Conservation (phyloP, 1,284 basidiomycete genomes). For the Lentinus polychrous region DNA sequence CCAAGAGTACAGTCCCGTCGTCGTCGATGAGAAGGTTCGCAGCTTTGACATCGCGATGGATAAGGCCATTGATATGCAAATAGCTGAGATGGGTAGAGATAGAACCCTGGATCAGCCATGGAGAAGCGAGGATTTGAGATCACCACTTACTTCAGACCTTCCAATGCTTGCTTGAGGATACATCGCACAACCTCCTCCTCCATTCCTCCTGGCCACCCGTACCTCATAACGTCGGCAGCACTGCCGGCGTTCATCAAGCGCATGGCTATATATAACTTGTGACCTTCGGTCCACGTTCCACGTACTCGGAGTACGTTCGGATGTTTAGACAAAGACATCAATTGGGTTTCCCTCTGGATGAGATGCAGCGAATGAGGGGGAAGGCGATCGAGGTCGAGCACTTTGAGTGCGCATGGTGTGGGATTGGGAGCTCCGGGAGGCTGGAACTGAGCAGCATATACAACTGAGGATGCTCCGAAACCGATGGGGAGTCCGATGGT, state of each 20-base stretch:
- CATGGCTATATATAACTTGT: slow-evolving; percentile 80
- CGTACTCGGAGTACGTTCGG: slow-evolving; percentile 87
- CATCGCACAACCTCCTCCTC: slow-evolving; percentile 82
- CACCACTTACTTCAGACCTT: slow-evolving; percentile 68
- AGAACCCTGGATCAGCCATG: neutral
- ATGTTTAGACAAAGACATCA: slow-evolving; percentile 92
- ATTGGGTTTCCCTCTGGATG: slow-evolving; percentile 78
- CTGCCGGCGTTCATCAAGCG: slow-evolving; percentile 87
- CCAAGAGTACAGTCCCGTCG: slow-evolving; percentile 82
- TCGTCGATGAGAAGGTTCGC: slow-evolving; percentile 86
- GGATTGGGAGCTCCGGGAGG: slow-evolving; percentile 30
- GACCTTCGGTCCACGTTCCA: slow-evolving; percentile 81
- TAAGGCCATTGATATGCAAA: slow-evolving; percentile 83
- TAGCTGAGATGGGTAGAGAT: slow-evolving; percentile 40
- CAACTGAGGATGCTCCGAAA: slow-evolving; percentile 83
- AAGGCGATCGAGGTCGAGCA: slow-evolving; percentile 79
- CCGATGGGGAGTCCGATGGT: slow-evolving; percentile 69
- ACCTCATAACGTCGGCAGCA: slow-evolving; percentile 81
- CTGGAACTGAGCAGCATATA: slow-evolving; percentile 69
- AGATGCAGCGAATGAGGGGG: slow-evolving; percentile 61
- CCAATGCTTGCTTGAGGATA: slow-evolving; percentile 75
- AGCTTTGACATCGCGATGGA: slow-evolving; percentile 86
- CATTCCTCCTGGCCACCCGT: slow-evolving; percentile 80
- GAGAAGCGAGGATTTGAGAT: slow-evolving; percentile 2
- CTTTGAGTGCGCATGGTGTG: slow-evolving; percentile 76